Conservation (phyloP, 2,329 filamentous ascomycete species). For the Malbranchea zuffiana region DNA sequence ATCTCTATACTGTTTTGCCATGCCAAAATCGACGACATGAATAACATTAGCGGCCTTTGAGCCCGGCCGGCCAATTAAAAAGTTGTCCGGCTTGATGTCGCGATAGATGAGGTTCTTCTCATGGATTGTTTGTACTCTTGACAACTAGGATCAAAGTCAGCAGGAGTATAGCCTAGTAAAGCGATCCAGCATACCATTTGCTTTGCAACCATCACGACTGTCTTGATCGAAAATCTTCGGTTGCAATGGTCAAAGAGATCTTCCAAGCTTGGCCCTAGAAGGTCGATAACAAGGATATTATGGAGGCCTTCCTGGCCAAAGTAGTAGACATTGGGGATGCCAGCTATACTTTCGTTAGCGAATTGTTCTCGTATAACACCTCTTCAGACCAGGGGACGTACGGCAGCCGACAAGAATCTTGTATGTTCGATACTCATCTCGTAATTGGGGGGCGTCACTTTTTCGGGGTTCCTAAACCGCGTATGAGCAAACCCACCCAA, state of each 20-base stretch:
- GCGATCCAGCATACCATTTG: constrained; percentile 61
- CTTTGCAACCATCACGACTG: constrained; percentile 97
- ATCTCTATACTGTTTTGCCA: constrained; percentile 98
- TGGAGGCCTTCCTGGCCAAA: constrained; percentile 97
- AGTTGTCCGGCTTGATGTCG: constrained; percentile 99
- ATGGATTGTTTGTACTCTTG: constrained; percentile 85
- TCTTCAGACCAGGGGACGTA: constrained; percentile 47
- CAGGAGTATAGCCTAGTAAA: neutral
- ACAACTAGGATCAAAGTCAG: constrained; percentile 49
- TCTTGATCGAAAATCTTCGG: constrained; percentile 90
- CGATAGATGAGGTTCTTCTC: constrained; percentile 99
- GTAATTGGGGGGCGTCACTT: constrained; percentile 92
- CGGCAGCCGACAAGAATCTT: constrained; percentile 98
- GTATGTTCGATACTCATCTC: constrained; percentile 98
- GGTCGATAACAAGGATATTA: constrained; percentile 96
- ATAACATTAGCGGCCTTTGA: constrained; percentile 97
- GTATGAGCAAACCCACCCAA: neutral
- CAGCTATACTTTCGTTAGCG: constrained; percentile 49
- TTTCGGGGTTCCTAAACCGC: constrained; percentile 79
- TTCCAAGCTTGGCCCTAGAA: constrained; percentile 87
- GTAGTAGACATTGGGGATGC: constrained; percentile 99
- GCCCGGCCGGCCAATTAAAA: constrained; percentile 83
- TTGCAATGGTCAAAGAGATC: constrained; percentile 97
- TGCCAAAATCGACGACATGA: constrained; percentile 96
- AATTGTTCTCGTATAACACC: neutral